Evolutionary conservation across 2,329 filamentous ascomycete genomes (phyloP), one percentile per base, ranked within the genome.

Genomic region (Gliomastix tumulicola): DNA sequence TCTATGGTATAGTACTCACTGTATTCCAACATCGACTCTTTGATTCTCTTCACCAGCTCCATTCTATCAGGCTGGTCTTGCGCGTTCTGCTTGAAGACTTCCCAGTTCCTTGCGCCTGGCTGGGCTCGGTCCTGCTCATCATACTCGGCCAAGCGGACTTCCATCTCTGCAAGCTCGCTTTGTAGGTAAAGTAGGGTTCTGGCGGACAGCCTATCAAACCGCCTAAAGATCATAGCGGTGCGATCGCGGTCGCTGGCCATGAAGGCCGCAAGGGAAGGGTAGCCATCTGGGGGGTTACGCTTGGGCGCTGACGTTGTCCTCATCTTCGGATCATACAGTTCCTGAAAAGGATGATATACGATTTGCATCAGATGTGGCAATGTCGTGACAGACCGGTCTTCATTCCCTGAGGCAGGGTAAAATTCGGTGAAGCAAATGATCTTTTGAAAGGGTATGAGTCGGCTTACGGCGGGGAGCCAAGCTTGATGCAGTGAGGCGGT

Each of bases 161-260:
- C 32, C 6, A 39, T 17, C 11, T 18, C 32, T 9, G 25, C n/a
- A 7, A 39, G 19, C 27, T 35, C 37, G 20, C 11, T 20, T 21
- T 39, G 32, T 13, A 39, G 16, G 21, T 35, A 35, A n/a, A 39
- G 21, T 7, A 39, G 25, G 7, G 32, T 35, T 18, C 32, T 15
- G 10, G 32, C 37, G 10, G 37, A 25, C n/a, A 39, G 32, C 22
- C 20, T n/a, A 5, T 39, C 32, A 20, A 39, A 39, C 15, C 27
- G 32, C 7, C 32, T 30, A 20, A 39, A 35, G 7, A 39, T 35
- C 10, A 28, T 13, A n/a, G 25, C 25, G 7, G 25, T 28, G 6
- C 25, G 25, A 16, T 28, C 25, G n/a, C 3, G 25, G 25, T 28
- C 25, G 25, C 25, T 28, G n/a, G 25, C 25, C 25, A 28, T 28